A percentile compares a stretch with the other conserved stretches of the same genome.
phyloP scores from a whole-genome alignment of 2,329 filamentous ascomycete genomes.

The Meredithiella fracta region DNA sequence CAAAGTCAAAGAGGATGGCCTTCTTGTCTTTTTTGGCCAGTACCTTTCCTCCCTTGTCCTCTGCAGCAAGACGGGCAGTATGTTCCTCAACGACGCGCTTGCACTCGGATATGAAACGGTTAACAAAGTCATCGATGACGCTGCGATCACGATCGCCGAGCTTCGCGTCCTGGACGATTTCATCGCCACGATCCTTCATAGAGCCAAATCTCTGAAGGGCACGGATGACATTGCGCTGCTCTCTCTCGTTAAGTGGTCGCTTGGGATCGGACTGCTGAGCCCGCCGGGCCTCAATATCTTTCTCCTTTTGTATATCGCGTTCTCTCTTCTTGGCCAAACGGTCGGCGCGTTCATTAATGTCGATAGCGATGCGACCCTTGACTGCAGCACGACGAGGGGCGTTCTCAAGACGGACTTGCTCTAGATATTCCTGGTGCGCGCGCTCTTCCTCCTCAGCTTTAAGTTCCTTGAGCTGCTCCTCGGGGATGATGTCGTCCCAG shows the following conservation, averaged over 20 bases:
- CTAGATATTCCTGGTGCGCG: slow-evolving; percentile 67
- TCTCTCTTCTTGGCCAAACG: slow-evolving; percentile 49
- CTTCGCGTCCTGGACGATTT: slow-evolving; percentile 75
- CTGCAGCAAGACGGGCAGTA: slow-evolving; percentile 56
- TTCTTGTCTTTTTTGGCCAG: slow-evolving; percentile 96
- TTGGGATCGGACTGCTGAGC: slow-evolving; percentile 66
- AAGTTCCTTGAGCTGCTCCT: slow-evolving; percentile 75
- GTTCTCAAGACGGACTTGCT: slow-evolving; percentile 67
- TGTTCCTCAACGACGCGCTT: slow-evolving; percentile 47
- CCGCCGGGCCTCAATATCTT: slow-evolving; percentile 57
- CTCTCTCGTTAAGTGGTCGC: slow-evolving; percentile 80
- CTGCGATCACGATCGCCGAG: slow-evolving; percentile 66
- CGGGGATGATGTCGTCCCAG: slow-evolving; percentile 97
- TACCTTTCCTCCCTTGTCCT: slow-evolving; percentile 61
- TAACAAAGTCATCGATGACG: slow-evolving; percentile 59
- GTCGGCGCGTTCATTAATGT: slow-evolving; percentile 47
- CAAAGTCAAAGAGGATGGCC: slow-evolving; percentile 87
- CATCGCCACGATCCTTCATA: slow-evolving; percentile 72
- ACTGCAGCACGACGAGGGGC: slow-evolving; percentile 60
- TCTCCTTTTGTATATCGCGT: slow-evolving; percentile 50
- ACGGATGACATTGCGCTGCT: slow-evolving; percentile 78
- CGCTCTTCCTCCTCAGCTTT: slow-evolving; percentile 78
- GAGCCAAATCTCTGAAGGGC: slow-evolving; percentile 84
- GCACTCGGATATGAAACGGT: slow-evolving; percentile 50
- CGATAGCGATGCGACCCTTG: slow-evolving; percentile 39